Conservation (phyloP, 2,329 filamentous ascomycete species). For the Botrytis galanthina region DNA sequence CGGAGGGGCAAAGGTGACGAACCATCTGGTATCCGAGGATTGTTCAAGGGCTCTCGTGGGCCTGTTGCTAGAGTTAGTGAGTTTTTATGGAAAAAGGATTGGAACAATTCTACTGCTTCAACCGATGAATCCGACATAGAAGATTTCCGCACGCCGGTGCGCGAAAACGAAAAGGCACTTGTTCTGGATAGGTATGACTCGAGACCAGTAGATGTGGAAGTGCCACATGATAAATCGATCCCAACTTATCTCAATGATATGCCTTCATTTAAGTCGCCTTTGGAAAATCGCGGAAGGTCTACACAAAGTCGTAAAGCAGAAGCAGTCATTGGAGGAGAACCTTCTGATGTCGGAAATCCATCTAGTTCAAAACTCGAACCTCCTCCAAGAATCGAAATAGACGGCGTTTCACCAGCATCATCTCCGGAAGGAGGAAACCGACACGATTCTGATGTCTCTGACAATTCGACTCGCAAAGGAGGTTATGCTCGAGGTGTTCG, state of each 20-base stretch:
- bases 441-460: slow-evolving; percentile 34
- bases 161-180: slow-evolving; percentile 41
- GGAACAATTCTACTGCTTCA: slow-evolving; percentile 44
- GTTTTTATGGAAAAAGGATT: slow-evolving; percentile 58
- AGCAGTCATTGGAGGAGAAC: slow-evolving; percentile 28
- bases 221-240: slow-evolving; percentile 24
- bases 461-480: slow-evolving; percentile 30
- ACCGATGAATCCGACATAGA: slow-evolving; percentile 50
- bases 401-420: slow-evolving; percentile 38
- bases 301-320: slow-evolving; percentile 31
- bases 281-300: slow-evolving; percentile 41
- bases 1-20: slow-evolving; percentile 46
- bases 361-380: slow-evolving; percentile 47
- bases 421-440: slow-evolving; percentile 27
- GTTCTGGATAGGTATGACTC: slow-evolving; percentile 25
- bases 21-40: slow-evolving; percentile 61
- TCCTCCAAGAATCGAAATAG: slow-evolving; percentile 50
- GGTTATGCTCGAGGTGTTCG: slow-evolving; percentile 30
- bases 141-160: slow-evolving; percentile 40
- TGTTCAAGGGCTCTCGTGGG: slow-evolving; percentile 73
- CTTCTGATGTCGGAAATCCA: slow-evolving; percentile 41
- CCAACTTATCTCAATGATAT: slow-evolving; percentile 37
- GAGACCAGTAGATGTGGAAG: slow-evolving; percentile 6
- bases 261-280: slow-evolving; percentile 51
- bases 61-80: slow-evolving; percentile 62